A percentile compares a stretch with the other conserved stretches of the same genome.
Conservation (phyloP, 2,329 filamentous ascomycete species). For the Fusarium transvaalense region DNA sequence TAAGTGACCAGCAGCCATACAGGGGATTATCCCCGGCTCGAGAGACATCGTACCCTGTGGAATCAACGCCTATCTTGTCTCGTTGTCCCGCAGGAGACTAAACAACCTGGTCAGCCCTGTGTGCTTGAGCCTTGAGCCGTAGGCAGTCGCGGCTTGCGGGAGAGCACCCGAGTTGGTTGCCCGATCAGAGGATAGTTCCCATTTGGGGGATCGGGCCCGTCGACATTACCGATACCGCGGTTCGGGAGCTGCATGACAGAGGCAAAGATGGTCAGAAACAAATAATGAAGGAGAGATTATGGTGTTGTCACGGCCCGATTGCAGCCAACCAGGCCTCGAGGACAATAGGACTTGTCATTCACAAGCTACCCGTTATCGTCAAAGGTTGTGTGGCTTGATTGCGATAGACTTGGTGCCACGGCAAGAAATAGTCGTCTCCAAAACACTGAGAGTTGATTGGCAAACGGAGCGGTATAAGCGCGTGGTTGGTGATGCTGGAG, state of each 20-base stretch:
- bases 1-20: conserved; percentile 2
- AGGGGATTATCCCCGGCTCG: conserved; percentile 11
- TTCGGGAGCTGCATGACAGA: conserved; percentile 33
- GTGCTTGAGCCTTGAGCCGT: conserved; percentile 1
- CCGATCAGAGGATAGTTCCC: conserved; percentile 5
- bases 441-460: conserved; percentile 15
- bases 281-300: background rate
- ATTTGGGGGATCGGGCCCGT: conserved; percentile 28
- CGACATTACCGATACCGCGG: conserved; percentile 35
- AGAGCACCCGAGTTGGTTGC: conserved; percentile 25
- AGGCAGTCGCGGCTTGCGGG: conserved; percentile 6
- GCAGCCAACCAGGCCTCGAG: conserved; percentile 13
- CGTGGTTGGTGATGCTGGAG: conserved; percentile 18
- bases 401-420: conserved; percentile 12
- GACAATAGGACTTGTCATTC: conserved; percentile 1
- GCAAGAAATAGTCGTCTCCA: background rate
- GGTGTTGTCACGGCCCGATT: conserved; percentile 31
- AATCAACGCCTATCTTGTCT: conserved; percentile 10
- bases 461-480: conserved; percentile 10
- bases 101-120: conserved; percentile 27
- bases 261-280: conserved; percentile 20
- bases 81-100: conserved; percentile 1
- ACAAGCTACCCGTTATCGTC: background rate
- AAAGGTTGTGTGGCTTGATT: conserved; percentile 19
- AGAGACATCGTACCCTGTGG: background rate